A percentile compares a stretch with the other conserved stretches of the same genome.
Evolutionary conservation across 148 eudicot genomes (phyloP).

Genomic region (Rhododendron ferrugineum): DNA sequence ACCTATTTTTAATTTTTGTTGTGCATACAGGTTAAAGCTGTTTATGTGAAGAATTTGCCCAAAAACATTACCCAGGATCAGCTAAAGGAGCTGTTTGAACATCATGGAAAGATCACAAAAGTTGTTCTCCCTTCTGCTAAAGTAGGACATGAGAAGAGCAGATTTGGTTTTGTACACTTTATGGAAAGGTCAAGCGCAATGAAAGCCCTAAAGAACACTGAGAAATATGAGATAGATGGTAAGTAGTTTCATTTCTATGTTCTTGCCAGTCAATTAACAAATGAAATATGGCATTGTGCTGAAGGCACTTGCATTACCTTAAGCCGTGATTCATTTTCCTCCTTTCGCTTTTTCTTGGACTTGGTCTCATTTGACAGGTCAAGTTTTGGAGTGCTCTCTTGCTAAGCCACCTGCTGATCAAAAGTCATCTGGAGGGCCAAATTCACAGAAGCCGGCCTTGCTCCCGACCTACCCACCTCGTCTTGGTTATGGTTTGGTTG

Average conservation of each 20-base stretch:
- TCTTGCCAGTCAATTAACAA: neutral
- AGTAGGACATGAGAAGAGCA: slow-evolving; percentile 84
- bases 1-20: neutral
- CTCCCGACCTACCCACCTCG: slow-evolving; percentile 67
- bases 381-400: slow-evolving; percentile 79
- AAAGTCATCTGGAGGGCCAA: slow-evolving; percentile 55
- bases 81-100: slow-evolving; percentile 65
- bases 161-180: slow-evolving; percentile 95
- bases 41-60: slow-evolving; percentile 88
- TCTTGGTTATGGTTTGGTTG: slow-evolving; percentile 73
- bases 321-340: neutral
- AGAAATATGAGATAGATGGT: slow-evolving; percentile 90
- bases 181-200: slow-evolving; percentile 73
- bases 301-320: neutral
- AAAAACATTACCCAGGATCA: slow-evolving; percentile 63
- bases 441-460: slow-evolving; percentile 50
- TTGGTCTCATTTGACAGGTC: slow-evolving; percentile 40
- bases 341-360: neutral
- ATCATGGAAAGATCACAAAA: slow-evolving; percentile 76
- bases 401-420: slow-evolving; percentile 96
- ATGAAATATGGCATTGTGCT: neutral
- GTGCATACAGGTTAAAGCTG: slow-evolving; percentile 72
- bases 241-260: slow-evolving; percentile 10
- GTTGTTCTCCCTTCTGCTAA: slow-evolving; percentile 91
- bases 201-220: slow-evolving; percentile 72